Percentiles rank a stretch among this genome's conserved stretches.
These are phyloP conservation scores for Vigna radiata DNA, from an alignment of 306 rosid species.

Conservation along the genomic window DNA sequence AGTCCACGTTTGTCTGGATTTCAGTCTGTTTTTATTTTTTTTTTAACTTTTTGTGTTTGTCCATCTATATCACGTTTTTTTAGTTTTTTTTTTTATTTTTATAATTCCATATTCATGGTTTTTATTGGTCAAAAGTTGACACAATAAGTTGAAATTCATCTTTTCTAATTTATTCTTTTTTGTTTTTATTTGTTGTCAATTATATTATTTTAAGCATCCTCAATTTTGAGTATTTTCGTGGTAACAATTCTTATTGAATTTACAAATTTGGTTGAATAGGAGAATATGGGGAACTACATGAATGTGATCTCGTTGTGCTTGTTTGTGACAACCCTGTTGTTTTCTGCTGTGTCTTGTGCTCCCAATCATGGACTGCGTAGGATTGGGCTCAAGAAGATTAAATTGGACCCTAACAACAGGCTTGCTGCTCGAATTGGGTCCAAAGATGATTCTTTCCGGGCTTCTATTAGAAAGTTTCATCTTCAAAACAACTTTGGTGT, in stretches of 20 bases:
- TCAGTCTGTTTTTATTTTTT: background rate
- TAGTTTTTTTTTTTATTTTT: background rate
- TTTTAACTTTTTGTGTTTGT: background rate
- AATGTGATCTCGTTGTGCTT: constrained; percentile 45
- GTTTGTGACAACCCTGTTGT: constrained; percentile 50
- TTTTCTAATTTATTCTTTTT: background rate
- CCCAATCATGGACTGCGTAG: constrained; percentile 64
- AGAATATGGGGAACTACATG: constrained; percentile 52
- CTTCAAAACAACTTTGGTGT: constrained; percentile 48
- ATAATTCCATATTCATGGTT: background rate
- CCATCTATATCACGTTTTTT: background rate
- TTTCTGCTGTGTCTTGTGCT: constrained; percentile 52
- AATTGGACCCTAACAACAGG: constrained; percentile 52
- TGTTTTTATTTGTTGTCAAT: background rate
- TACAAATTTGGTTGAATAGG: constrained; percentile 51
- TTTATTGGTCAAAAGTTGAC: background rate
- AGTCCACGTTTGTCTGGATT: background rate
- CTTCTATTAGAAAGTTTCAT: constrained; percentile 57
- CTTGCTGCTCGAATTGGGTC: constrained; percentile 58
- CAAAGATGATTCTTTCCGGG: constrained; percentile 46
- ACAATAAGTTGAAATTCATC: background rate
- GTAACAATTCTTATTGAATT: background rate
- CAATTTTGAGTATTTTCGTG: background rate
- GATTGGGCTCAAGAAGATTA: constrained; percentile 79
- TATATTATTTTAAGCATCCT: background rate